Evolutionary conservation across 352 stramenopile genomes (phyloP), one percentile per base, ranked within the genome.

Genomic region (Globisporangium paroecandrum): DNA sequence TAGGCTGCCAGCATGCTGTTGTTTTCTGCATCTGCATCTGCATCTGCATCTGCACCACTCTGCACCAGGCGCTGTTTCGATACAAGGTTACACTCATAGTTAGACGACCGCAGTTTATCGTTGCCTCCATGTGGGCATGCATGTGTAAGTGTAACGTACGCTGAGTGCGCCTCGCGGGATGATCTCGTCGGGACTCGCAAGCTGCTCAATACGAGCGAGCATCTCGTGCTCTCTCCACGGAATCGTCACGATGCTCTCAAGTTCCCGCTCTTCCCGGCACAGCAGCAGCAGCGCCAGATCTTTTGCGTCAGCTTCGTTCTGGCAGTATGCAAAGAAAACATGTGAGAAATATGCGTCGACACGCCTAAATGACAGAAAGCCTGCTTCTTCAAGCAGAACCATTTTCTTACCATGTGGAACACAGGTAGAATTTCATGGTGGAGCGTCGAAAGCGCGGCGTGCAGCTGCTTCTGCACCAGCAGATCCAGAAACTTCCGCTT

Each of bases 401-500:
- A 22, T 13, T 20, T 29, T 13, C 63, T 13, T 62, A 83, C 73
- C 67, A 87, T 65, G 1, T 66, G 62, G 57, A 71, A 83, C 9
- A 73, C n/a, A 1, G 82, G 74, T 3, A 88, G 25, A 36, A 94
- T 91, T 71, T 91, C 74, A n/a, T 84, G 62, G 56, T 90, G 85
- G 59, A 92, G 91, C 25, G 81, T 91, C 18, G 61, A 34, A 0
- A 91, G 71, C 5, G 85, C 85, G 22, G 58, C 59, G 2, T 49
- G 55, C 5, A 90, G 49, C 62, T 91, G 70, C 8, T 76, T 66
- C 3, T 69, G 34, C 12, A 86, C 36, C 43, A 93, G 25, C 15
- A 79, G 58, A 9, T 90, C 79, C 9, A 91, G 71, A 57, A 79
- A 92, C 64, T 93, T 91, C n/a, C 79, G 68, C 70, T 89, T 82